Base-by-base conservation (phyloP, 2,329 filamentous ascomycete genomes). In the Hymenoscyphus salicellus region DNA sequence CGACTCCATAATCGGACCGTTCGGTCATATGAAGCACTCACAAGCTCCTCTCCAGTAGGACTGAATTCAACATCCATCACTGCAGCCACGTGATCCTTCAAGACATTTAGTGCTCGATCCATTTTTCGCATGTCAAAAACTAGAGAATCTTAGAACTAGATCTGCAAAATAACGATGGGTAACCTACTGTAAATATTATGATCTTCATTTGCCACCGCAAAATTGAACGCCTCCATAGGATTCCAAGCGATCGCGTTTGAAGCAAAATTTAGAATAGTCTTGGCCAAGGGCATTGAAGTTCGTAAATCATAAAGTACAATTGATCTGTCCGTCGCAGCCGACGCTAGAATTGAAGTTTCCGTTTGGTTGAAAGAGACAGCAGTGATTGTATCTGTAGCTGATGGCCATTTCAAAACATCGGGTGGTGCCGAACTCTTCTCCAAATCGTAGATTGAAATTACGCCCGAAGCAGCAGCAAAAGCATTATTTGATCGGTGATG, bases 31-130 rank as follows among this genome's bases (percentile, higher is more conserved):
- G 84, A 92, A 68, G 92, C 95, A 16, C 89, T 92, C 23, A 98
- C 92, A 56, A 99, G 85, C 76, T 97, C 93, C 76, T 97, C 90
- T 65, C 95, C 95, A 0, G 95, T 98, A 0, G 95, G 94, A 58
- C 89, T 93, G 79, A 94, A 99, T 74, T 97, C 92, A 49, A 99
- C 89, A 76, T 96, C 93, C 92, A 97, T 97, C 28, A 97, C 93
- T 23, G 95, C 95, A 7, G 84, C 82, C 58, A 96, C 93, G 75
- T 96, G 92, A 72, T 94, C 92, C 77, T 94, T 95, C 62, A 96
- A 83, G 8, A 97, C 88, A 75, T 98, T 97, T 66, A 96, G 80
- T 0, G 94, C 92, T 67, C 92, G 88, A 71, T 91, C 88, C 77
- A 97, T 89, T 75, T 92, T 94, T 71, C 95, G 86, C 86, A 96